Evolutionary conservation across 306 rosid genomes (phyloP).

Genomic region (Heteromeles arbutifolia): DNA sequence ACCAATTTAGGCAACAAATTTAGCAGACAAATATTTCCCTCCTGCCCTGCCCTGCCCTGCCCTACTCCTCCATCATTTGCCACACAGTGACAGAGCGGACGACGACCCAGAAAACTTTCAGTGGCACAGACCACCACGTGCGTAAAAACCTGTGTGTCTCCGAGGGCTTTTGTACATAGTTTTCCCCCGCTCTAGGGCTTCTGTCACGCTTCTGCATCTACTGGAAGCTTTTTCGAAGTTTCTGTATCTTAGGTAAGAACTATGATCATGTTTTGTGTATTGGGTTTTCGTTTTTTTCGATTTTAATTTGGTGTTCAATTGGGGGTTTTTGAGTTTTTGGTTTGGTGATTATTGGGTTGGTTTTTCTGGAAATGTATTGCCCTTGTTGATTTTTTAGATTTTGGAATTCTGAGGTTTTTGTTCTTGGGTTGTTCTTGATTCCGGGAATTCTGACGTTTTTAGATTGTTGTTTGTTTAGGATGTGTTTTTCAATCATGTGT

Average conservation of each 20-base stretch:
- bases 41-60: neutral
- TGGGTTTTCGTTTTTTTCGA: neutral
- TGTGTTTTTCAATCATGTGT: neutral
- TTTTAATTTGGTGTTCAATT: neutral
- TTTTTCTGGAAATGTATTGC: neutral
- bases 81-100: constrained; percentile 16
- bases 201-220: neutral
- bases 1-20: neutral
- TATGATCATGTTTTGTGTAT: neutral
- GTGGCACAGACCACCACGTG: neutral
- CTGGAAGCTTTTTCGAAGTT: neutral
- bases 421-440: neutral
- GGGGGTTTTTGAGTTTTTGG: neutral
- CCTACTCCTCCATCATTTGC: constrained; percentile 3
- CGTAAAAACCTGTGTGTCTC: neutral
- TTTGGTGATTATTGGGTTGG: constrained; percentile 2
- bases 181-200: neutral
- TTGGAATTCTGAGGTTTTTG: constrained; percentile 1
- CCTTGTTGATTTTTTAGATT: neutral
- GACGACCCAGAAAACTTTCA: neutral
- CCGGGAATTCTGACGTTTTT: neutral
- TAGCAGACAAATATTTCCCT: neutral
- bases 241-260: neutral
- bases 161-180: neutral
- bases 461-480: neutral